Conservation (phyloP, 2,329 filamentous ascomycete genomes). For the Aulographum hederae region DNA sequence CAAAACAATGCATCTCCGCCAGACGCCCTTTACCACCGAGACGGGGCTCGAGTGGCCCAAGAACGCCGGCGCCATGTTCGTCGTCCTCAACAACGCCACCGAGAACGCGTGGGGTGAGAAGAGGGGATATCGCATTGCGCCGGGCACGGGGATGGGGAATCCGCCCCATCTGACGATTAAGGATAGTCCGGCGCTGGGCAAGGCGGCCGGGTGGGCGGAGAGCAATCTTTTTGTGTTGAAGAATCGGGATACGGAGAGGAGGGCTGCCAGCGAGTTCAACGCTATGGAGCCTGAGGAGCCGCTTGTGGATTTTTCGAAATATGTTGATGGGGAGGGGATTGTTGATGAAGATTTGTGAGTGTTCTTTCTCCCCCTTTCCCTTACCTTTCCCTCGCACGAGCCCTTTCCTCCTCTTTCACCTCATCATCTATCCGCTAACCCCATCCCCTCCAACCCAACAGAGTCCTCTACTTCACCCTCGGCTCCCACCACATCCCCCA, state of each 20-base stretch:
- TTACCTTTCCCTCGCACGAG: too few relatives aligned
- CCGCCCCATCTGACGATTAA: constrained; percentile 28
- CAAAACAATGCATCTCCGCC: constrained; percentile 14
- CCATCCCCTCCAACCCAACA: too few relatives aligned
- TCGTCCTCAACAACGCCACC: constrained; percentile 17
- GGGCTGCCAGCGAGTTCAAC: constrained; percentile 17
- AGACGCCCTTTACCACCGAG: constrained; percentile 10
- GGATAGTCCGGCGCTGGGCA: constrained; percentile 27
- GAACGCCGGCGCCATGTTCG: constrained; percentile 22
- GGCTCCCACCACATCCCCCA: constrained; percentile 42
- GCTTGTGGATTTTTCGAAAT: constrained; percentile 24
- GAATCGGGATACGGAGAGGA: constrained; percentile 28
- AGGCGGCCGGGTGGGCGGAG: constrained; percentile 29
- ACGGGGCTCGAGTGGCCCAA: constrained; percentile 15
- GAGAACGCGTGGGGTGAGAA: constrained; percentile 23
- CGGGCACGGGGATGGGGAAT: constrained; percentile 15
- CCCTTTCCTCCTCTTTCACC: too few relatives aligned
- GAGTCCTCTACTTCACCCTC: constrained; percentile 34
- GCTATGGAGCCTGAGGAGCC: constrained; percentile 19
- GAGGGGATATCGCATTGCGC: constrained; percentile 24
- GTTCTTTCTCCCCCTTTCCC: too few relatives aligned
- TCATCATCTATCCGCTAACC: too few relatives aligned
- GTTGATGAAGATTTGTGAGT: constrained; percentile 22
- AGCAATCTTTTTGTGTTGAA: constrained; percentile 30
- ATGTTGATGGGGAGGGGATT: constrained; percentile 24